Percentiles rank a stretch among this genome's conserved stretches.
Evolutionary conservation across 208 protist species (phyloP).

Genomic region (Herpetomonas samuelpessoai): DNA sequence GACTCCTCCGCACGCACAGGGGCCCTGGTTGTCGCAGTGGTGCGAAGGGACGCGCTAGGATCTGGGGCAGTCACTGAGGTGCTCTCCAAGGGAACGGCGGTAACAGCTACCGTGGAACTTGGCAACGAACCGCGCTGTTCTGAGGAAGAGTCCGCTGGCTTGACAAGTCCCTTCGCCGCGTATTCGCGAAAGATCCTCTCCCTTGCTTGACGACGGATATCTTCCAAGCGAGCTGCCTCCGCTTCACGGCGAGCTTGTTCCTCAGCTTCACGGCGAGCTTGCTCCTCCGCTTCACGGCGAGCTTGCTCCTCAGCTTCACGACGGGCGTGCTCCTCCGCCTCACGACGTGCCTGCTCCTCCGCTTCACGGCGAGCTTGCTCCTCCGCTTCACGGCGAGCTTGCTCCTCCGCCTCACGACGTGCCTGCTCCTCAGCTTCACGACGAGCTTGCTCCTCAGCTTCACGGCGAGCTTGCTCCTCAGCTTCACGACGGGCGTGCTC

Average conservation of each 20-base stretch:
- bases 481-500: conserved; percentile 19
- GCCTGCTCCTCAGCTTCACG: conserved; percentile 2
- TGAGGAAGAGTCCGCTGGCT: conserved; percentile 5
- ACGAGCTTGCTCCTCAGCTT: conserved; percentile 13
- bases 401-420: conserved; percentile 2
- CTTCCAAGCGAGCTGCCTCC: conserved; percentile 23
- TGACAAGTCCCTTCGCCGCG: conserved; percentile 23
- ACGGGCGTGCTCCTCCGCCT: conserved; percentile 13
- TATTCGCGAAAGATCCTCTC: conserved; percentile 41
- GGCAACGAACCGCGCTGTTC: no score
- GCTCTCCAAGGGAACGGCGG: neutral
- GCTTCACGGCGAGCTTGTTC: conserved; percentile 26
- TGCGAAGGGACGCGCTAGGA: neutral
- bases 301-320: conserved; percentile 18
- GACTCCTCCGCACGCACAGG: no score
- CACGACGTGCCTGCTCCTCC: conserved; percentile 12
- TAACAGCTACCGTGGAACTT: no score
- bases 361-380: conserved; percentile 13
- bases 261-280: conserved; percentile 82
- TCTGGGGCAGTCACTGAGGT: neutral
- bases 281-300: conserved; percentile 20
- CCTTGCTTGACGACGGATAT: conserved; percentile 34
- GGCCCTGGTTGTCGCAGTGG: no score
- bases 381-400: conserved; percentile 4
- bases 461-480: conserved; percentile 12